Evolutionary conservation across 495 filamentous ascomycete species (phyloP).

Genomic region (Neurospora cerealis): DNA sequence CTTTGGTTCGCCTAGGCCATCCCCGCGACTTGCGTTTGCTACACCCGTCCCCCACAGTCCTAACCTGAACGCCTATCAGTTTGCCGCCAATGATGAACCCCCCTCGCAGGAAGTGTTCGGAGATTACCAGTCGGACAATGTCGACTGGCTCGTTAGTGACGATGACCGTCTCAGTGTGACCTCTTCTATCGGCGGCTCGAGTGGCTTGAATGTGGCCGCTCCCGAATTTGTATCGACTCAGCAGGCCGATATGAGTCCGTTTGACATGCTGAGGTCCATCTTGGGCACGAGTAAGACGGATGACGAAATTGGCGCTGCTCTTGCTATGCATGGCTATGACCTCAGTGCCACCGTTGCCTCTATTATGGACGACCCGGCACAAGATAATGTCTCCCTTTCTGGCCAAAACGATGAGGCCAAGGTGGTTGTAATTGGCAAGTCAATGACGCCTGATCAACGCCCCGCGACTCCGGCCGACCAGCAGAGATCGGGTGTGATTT

Average conservation of each 20-base stretch:
- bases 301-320: slow-evolving; percentile 83
- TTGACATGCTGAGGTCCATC: slow-evolving; percentile 95
- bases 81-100: slow-evolving; percentile 54
- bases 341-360: slow-evolving; percentile 79
- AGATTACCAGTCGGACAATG: slow-evolving; percentile 84
- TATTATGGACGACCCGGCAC: slow-evolving; percentile 58
- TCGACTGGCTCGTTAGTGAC: slow-evolving; percentile 94
- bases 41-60: slow-evolving; percentile 91
- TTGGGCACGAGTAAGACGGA: slow-evolving; percentile 81
- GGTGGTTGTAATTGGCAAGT: slow-evolving; percentile 78
- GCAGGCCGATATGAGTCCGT: slow-evolving; percentile 87
- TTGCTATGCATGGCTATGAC: slow-evolving; percentile 87
- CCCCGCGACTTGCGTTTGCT: slow-evolving; percentile 82
- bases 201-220: slow-evolving; percentile 62
- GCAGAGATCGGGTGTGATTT: slow-evolving; percentile 73
- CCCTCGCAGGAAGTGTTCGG: slow-evolving; percentile 79
- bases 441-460: slow-evolving; percentile 62
- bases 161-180: slow-evolving; percentile 64
- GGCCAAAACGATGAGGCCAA: slow-evolving; percentile 37
- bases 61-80: slow-evolving; percentile 87
- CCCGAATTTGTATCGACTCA: slow-evolving; percentile 66
- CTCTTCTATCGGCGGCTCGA: slow-evolving; percentile 51
- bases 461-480: slow-evolving; percentile 64
- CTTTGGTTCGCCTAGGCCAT: slow-evolving; percentile 89
- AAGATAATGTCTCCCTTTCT: slow-evolving; percentile 29